Evolutionary conservation across 805 yeast species (phyloP).

Genomic region (Metschnikowia sp.): DNA sequence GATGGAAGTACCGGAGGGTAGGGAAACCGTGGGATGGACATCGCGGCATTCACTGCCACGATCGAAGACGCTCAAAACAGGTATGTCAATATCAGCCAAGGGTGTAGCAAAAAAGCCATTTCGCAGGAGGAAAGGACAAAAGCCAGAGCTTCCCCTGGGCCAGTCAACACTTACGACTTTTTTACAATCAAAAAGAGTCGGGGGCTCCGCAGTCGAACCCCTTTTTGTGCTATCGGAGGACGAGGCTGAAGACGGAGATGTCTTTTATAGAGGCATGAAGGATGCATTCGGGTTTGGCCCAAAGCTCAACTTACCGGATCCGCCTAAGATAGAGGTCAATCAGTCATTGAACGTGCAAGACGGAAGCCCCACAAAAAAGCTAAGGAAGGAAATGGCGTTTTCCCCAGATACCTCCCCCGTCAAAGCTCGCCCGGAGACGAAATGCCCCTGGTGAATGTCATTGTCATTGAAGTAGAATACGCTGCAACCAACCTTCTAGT

Average conservation of each 20-base stretch:
- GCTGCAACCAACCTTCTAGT: no score
- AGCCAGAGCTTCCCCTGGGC: constrained; percentile 14
- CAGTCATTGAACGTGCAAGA: constrained; percentile 9
- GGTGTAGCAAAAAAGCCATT: constrained; percentile 3
- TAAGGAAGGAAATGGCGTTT: constrained; percentile 4
- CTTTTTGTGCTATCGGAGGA: constrained; percentile 14
- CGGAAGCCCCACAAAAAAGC: constrained; percentile 17
- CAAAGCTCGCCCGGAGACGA: constrained; percentile 5
- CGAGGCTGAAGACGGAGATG: constrained; percentile 7
- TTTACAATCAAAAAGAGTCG: constrained; percentile 7
- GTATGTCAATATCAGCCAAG: no score
- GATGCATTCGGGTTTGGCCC: constrained; percentile 8
- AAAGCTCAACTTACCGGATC: constrained; percentile 1
- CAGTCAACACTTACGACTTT: constrained; percentile 19
- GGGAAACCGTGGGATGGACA: no score
- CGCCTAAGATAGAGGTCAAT: background rate
- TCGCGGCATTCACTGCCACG: no score
- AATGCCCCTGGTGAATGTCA: constrained; percentile 1
- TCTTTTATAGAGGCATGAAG: constrained; percentile 2
- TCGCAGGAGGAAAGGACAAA: constrained; percentile 7
- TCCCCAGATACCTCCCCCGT: constrained; percentile 16
- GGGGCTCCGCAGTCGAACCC: constrained; percentile 5
- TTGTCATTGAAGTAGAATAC: background rate
- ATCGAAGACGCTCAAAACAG: no score
- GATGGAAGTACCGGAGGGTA: no score